Percentiles rank a stretch among this genome's conserved stretches.
These are phyloP conservation scores for Persicaria maculosa DNA, from an alignment of 148 eudicot species.

Conservation along the genomic window DNA sequence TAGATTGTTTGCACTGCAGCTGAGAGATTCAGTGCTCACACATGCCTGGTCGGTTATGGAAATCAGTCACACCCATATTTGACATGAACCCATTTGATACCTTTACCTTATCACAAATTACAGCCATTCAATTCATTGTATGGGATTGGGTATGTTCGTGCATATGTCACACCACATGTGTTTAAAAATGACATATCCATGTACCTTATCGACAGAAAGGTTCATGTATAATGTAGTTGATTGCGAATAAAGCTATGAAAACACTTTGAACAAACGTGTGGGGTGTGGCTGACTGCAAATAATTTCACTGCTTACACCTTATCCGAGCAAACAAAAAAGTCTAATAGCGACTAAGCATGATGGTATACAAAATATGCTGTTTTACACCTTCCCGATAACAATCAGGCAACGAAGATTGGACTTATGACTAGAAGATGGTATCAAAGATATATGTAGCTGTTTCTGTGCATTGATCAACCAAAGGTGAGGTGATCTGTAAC, in stretches of 20 bases:
- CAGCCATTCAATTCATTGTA: neutral
- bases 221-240: too few relatives aligned
- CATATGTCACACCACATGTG: neutral
- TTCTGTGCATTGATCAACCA: slow-evolving; percentile 6
- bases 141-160: too few relatives aligned
- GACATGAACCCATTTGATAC: neutral
- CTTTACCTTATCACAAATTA: neutral
- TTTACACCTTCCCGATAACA: neutral
- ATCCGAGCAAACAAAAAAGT: too few relatives aligned
- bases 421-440: neutral
- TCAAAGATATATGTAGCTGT: neutral
- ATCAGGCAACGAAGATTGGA: slow-evolving; percentile 1
- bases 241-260: too few relatives aligned
- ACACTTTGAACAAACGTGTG: too few relatives aligned
- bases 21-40: neutral
- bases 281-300: too few relatives aligned
- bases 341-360: too few relatives aligned
- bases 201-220: too few relatives aligned
- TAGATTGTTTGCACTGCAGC: too few relatives aligned
- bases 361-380: too few relatives aligned
- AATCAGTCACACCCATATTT: neutral
- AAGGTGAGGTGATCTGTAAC: slow-evolving; percentile 1
- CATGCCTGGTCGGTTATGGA: neutral
- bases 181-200: too few relatives aligned
- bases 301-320: too few relatives aligned